Evolutionary conservation across 805 yeast genomes (phyloP), one percentile per base, ranked within the genome.

Genomic region (Wickerhamomyces xylosicus): DNA sequence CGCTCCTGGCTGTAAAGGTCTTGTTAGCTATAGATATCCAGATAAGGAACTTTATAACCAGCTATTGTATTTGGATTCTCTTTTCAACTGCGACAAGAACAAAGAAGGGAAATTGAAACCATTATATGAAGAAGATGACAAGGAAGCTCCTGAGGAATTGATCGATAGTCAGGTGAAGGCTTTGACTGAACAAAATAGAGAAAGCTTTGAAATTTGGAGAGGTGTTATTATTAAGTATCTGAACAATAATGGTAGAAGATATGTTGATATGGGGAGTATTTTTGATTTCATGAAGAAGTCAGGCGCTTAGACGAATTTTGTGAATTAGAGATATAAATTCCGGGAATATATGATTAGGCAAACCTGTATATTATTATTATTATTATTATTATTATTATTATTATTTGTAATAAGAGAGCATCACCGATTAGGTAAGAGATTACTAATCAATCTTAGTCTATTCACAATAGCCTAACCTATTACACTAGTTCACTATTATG

Each of bases 41-140:
- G 95, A 85, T 57, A 81, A 80, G 54, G 80, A 77, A 38, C 66
- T 92, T 31, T 90, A 89, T 66, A 85, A 85, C 52, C 97, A 92
- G 61, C 64, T 92, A 47, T 66, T 84, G 34, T 90, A 85, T 53
- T 74, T 84, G 48, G 77, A 75, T 45, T 72, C 87, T 2, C 56
- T 92, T 21, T 92, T 90, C 58, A 92, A 89, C 57, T 77, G 78
- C 33, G 87, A 81, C 40, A 82, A 81, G 58, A 86, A 85, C 37
- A 83, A 79, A 59, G 64, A 59, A 38, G 63, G 65, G 35, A 56
- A 58, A 44, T 53, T 83, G 50, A 75, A 75, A 49, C 81, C 85
- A 0, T 56, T 80, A 15, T 64, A 69, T 38, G 58, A 59, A 14
- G 45, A 56, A 9, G 63, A 59, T 19, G 64, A 56, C 40, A 48